A percentile compares a stretch with the other conserved stretches of the same genome.
Conservation (phyloP, 805 yeast species). For the Hanseniaspora clermontiae region DNA sequence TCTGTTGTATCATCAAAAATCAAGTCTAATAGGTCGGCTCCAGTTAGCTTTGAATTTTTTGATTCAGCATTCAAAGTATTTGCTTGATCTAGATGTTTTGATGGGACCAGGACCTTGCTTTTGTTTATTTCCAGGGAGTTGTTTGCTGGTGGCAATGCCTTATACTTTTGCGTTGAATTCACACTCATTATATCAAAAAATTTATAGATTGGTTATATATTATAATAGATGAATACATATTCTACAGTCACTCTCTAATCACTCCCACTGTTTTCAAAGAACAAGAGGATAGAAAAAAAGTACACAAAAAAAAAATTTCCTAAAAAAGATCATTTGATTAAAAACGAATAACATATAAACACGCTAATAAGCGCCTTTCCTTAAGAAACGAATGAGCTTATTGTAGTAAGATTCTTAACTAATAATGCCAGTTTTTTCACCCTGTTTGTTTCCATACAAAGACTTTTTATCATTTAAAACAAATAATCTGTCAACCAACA, state of each 20-base stretch:
- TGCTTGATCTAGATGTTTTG: neutral
- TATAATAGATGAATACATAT: too few relatives aligned
- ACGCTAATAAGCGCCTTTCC: neutral
- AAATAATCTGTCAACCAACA: constrained; percentile 43
- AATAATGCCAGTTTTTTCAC: constrained; percentile 17
- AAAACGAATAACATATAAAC: neutral
- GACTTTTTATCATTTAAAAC: constrained; percentile 22
- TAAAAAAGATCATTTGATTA: neutral
- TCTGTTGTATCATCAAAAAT: neutral
- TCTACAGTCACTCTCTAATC: neutral
- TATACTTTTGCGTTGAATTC: neutral
- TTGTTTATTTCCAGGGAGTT: neutral
- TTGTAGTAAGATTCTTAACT: neutral
- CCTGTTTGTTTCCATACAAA: constrained; percentile 43
- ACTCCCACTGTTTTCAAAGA: neutral
- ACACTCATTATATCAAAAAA: neutral
- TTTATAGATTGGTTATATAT: too few relatives aligned
- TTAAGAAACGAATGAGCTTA: neutral
- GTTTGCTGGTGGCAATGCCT: neutral
- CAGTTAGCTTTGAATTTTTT: neutral
- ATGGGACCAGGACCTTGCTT: neutral
- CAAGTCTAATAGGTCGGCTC: neutral
- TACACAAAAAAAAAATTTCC: neutral
- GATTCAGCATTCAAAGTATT: neutral
- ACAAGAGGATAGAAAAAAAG: neutral